Base-by-base conservation (phyloP, 108 stramenopile species). In the Conticribra weissflogii region DNA sequence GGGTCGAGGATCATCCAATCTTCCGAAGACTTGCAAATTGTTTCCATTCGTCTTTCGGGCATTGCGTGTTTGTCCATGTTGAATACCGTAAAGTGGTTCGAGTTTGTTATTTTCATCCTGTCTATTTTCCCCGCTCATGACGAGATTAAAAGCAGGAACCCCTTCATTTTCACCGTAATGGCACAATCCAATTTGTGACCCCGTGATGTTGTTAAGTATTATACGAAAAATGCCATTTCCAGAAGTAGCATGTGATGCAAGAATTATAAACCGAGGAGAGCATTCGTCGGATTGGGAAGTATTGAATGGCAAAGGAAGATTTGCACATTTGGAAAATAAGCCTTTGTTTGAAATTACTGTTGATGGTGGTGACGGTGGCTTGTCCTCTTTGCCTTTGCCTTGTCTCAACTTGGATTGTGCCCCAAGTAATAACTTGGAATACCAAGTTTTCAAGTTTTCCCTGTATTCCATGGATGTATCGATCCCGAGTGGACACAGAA, bases 201-300 rank as follows among this genome's bases (percentile, higher is more conserved):
- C 36, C 8, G 36, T 41, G 12, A 41, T 41, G 12, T 41, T 41
- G 5, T 41, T 12, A 41, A 41, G 5, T 12, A 41, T 9, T 41
- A 12, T 9, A 9, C 36, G 61, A 29, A 62, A 62, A 14, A 62
- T 16, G 7, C 46, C 24, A n/a, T 27, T 62, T 27, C 61, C 61
- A 0, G 47, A 49, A 17, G 61, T 62, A 1, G 61, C 47, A 27
- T 62, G 61, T 29, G 47, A 49, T 27, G 61, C 45, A 17, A 62
- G 61, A 27, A 62, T 62, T 22, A 62, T 62, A 25, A 62, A 46
- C 47, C 47, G 61, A 1, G 61, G 61, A 45, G 46, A 62, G 18
- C 61, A 62, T 62, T 62, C 61, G 0, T 16, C 36, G 36, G 5
- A 9, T 9, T 41, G 8, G 36, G 5, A 12, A 12, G 5, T 12